A percentile compares a stretch with the other conserved stretches of the same genome.
Conservation (phyloP, 371 early-diverging fungal genomes). For the Blakeslea trispora region DNA sequence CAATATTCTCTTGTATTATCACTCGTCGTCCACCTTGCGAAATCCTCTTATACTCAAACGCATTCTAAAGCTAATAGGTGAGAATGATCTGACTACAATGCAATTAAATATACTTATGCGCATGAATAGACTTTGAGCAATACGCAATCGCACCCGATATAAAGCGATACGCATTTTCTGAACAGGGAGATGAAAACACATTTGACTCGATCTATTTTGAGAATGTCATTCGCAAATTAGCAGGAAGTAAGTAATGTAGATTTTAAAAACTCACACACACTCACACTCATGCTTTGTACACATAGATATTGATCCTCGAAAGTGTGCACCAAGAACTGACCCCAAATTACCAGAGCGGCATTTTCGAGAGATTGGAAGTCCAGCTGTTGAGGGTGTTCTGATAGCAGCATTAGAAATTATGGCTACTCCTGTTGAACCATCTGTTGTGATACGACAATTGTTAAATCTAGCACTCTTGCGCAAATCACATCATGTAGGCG, state of each 20-base stretch:
- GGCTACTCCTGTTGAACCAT: slow-evolving; percentile 51
- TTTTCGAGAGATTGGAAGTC: slow-evolving; percentile 79
- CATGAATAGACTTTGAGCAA: slow-evolving; percentile 53
- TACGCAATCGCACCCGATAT: slow-evolving; percentile 58
- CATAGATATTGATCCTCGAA: slow-evolving; percentile 53
- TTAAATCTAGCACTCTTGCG: slow-evolving; percentile 50
- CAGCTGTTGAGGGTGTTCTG: slow-evolving; percentile 65
- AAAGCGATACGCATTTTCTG: slow-evolving; percentile 41
- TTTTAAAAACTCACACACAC: slow-evolving; percentile 25
- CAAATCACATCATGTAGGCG: slow-evolving; percentile 47
- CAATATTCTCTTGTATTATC: slow-evolving; percentile 68
- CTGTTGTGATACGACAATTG: slow-evolving; percentile 41
- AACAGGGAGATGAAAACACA: slow-evolving; percentile 32
- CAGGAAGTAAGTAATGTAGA: slow-evolving; percentile 43
- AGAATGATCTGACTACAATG: not conserved
- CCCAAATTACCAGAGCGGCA: slow-evolving; percentile 71
- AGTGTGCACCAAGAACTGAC: slow-evolving; percentile 56
- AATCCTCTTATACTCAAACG: slow-evolving; percentile 61
- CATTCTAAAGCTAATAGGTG: slow-evolving; percentile 66
- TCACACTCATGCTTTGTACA: slow-evolving; percentile 2
- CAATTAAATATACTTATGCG: not conserved
- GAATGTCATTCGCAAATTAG: slow-evolving; percentile 56
- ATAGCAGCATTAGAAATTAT: slow-evolving; percentile 72
- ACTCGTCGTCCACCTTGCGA: slow-evolving; percentile 59
- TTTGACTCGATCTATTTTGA: slow-evolving; percentile 63